Base-by-base conservation (phyloP, 805 yeast genomes). In the Aciculoconidium aculeatum region DNA sequence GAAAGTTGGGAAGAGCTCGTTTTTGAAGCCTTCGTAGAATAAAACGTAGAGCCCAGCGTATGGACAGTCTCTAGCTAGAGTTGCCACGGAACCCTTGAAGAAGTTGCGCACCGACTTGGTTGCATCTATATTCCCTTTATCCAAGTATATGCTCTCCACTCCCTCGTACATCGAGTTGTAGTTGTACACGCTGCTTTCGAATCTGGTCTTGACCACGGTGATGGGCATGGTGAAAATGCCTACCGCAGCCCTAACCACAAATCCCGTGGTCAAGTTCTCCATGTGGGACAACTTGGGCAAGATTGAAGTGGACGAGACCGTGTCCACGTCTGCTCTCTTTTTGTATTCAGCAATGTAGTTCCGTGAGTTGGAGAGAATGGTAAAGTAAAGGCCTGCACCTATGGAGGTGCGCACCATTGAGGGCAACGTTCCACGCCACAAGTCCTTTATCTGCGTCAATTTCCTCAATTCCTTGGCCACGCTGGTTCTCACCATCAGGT, bases 401-500 rank as follows among this genome's bases (percentile, higher is more conserved):
- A 85, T 64, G 0, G 96, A 85, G 0, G 96, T 90, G 36, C 98
- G 67, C 15, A 90, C 45, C 0, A 94, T 87, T 12, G 95, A 84
- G 0, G 98, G 96, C 21, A 87, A 45, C 0, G 95, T 90, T 0
- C 98, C 98, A 32, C 95, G 69, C 98, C 98, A 92, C 21, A 88
- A 62, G 29, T 78, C 75, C 27, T 50, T 52, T 15, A 66, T 32
- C 12, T 61, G 53, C 25, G 60, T 49, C 23, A 65, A 45, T 32
- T 62, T 67, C 40, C 56, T 53, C 7, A 80, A 41, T 26, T 70
- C 69, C 31, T 53, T 58, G 9, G 66, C 15, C 27, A 65, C 41
- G 8, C 61, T 51, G 9, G 67, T 47, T 19, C 51, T 42, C 27
- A 45, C 39, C 25, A 40, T 46, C 8, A 24, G 21, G 23, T 47